A percentile compares a stretch with the other conserved stretches of the same genome.
These are phyloP conservation scores for Septoria petroselini DNA, from an alignment of 2,329 filamentous ascomycete species.

Conservation along the genomic window DNA sequence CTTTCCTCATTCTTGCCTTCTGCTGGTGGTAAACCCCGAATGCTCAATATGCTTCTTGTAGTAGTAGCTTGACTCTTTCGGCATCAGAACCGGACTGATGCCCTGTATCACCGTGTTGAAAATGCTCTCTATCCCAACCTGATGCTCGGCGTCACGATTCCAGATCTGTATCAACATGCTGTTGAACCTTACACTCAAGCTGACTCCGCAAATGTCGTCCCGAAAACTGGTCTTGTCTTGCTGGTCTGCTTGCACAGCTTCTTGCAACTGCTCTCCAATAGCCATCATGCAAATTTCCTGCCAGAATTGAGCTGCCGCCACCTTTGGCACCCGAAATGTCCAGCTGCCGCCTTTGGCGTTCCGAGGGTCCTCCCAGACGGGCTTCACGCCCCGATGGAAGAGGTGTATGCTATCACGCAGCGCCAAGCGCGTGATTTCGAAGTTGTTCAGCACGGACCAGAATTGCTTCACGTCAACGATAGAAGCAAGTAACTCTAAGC, in stretches of 20 bases:
- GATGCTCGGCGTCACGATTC: constrained; percentile 83
- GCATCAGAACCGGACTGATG: constrained; percentile 68
- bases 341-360: constrained; percentile 84
- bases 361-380: constrained; percentile 80
- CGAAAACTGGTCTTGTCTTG: constrained; percentile 54
- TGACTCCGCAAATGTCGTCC: constrained; percentile 83
- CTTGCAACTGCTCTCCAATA: constrained; percentile 76
- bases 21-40: constrained; percentile 55
- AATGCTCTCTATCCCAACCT: constrained; percentile 72
- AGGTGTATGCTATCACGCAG: constrained; percentile 69
- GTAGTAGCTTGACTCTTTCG: constrained; percentile 62
- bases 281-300: constrained; percentile 76
- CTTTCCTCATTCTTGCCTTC: background rate
- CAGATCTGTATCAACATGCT: constrained; percentile 85
- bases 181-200: constrained; percentile 84
- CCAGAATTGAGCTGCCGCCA: constrained; percentile 69
- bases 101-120: constrained; percentile 69
- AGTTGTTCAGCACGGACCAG: constrained; percentile 62
- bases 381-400: constrained; percentile 78
- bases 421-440: constrained; percentile 69
- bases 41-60: constrained; percentile 88
- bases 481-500: constrained; percentile 46
- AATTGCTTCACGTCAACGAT: constrained; percentile 50
- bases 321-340: constrained; percentile 87
- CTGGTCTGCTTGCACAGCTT: constrained; percentile 58